Conservation (phyloP, 1,284 basidiomycete species). For the Coniferiporia sulphurascens region DNA sequence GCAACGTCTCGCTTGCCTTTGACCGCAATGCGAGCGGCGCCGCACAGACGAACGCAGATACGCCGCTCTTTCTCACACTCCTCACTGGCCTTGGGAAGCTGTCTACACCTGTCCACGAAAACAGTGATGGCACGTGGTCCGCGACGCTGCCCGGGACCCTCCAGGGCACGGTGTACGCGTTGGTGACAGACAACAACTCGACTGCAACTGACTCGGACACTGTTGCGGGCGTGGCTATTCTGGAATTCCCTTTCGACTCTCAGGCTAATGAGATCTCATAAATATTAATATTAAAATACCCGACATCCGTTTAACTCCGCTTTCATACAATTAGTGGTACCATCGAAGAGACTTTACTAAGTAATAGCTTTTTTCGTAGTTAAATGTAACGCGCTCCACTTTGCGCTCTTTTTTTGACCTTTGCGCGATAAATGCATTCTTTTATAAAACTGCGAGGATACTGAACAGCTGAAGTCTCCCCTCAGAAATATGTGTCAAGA, state of each 20-base stretch:
- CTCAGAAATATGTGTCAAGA: no score
- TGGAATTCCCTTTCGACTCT: constrained; percentile 32
- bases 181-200: constrained; percentile 29
- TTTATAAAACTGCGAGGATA: no score
- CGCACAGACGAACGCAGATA: constrained; percentile 27
- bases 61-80: constrained; percentile 31
- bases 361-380: no score
- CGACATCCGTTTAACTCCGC: no score
- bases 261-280: background rate
- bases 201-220: constrained; percentile 35
- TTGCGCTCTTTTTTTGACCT: no score
- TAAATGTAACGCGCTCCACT: no score
- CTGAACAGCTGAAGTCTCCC: no score
- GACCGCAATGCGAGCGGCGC: constrained; percentile 23
- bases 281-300: no score
- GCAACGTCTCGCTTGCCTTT: constrained; percentile 24
- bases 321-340: no score
- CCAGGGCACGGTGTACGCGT: constrained; percentile 31
- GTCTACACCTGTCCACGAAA: constrained; percentile 28
- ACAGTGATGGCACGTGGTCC: constrained; percentile 24
- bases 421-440: no score
- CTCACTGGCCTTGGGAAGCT: constrained; percentile 30
- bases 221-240: constrained; percentile 44
- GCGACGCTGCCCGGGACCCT: constrained; percentile 29
- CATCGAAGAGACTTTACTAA: no score